A percentile compares a stretch with the other conserved stretches of the same genome.
These are phyloP conservation scores for Scutellaria galericulata DNA, from an alignment of 257 asterid species.

Conservation along the genomic window DNA sequence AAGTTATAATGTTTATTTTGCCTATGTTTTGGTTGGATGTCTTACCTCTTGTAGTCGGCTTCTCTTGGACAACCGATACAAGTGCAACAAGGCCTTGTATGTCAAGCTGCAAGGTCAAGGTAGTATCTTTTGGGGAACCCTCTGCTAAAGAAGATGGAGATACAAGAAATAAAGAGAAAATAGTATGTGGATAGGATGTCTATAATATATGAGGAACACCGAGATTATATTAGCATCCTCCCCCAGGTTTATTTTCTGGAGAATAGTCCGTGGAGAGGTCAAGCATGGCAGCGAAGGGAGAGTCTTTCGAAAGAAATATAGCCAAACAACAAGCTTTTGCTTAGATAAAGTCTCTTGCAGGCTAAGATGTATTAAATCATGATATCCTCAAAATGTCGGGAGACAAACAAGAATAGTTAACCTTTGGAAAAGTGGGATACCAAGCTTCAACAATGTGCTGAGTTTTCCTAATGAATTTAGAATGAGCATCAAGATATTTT, in stretches of 20 bases:
- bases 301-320: slow-evolving; percentile 1
- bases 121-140: slow-evolving; percentile 12
- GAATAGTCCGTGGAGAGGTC: slow-evolving; percentile 16
- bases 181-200: background rate
- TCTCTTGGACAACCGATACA: background rate
- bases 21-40: slow-evolving; percentile 3
- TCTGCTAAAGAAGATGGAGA: slow-evolving; percentile 21
- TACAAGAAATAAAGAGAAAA: slow-evolving; percentile 26
- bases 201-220: background rate
- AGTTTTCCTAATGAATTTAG: slow-evolving; percentile 5
- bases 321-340: background rate
- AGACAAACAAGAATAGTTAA: slow-evolving; percentile 18
- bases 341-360: slow-evolving; percentile 20
- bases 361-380: background rate
- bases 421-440: background rate
- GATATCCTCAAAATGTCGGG: background rate
- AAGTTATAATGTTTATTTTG: slow-evolving; percentile 1
- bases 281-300: slow-evolving; percentile 6
- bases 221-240: background rate
- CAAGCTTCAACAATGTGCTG: slow-evolving; percentile 14
- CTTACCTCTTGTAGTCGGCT: background rate
- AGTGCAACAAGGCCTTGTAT: background rate
- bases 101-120: slow-evolving; percentile 9
- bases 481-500: background rate
- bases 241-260: background rate